phyloP scores from a whole-genome alignment of 768 basidiomycete genomes.

The Boletales sp. region DNA sequence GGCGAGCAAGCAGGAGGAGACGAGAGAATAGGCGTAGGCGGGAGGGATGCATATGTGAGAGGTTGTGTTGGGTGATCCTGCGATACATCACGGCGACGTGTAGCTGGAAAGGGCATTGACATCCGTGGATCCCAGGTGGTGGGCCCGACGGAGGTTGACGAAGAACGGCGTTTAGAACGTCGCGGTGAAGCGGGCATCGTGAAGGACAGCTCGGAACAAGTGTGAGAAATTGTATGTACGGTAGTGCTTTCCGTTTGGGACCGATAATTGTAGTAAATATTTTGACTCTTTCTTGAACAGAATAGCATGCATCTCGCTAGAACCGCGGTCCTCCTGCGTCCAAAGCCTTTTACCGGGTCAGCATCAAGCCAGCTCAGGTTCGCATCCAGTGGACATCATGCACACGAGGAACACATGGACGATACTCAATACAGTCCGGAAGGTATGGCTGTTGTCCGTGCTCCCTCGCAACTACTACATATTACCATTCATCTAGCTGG shows the following conservation, averaged over 20 bases:
- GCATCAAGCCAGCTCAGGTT: slow-evolving; percentile 38
- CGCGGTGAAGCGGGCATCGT: slow-evolving; percentile 32
- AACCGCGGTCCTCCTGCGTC: slow-evolving; percentile 34
- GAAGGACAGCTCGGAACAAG: not conserved
- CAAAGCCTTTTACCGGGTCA: slow-evolving; percentile 26
- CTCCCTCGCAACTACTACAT: slow-evolving; percentile 1
- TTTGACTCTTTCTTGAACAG: not conserved
- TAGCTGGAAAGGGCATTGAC: slow-evolving; percentile 7
- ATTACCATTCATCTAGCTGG: slow-evolving; percentile 30
- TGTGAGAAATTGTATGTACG: slow-evolving; percentile 16
- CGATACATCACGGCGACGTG: slow-evolving; percentile 13
- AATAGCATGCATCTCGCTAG: slow-evolving; percentile 33
- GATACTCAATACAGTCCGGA: slow-evolving; percentile 51
- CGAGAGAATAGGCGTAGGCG: slow-evolving; percentile 63
- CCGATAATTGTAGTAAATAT: not conserved
- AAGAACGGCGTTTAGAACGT: slow-evolving; percentile 32
- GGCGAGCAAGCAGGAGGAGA: slow-evolving; percentile 36
- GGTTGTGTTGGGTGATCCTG: slow-evolving; percentile 28
- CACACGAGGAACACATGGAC: slow-evolving; percentile 38
- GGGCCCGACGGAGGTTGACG: slow-evolving; percentile 24
- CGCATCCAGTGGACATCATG: slow-evolving; percentile 40
- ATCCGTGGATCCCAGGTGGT: slow-evolving; percentile 21
- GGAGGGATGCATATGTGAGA: slow-evolving; percentile 67
- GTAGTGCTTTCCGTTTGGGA: not conserved
- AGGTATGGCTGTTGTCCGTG: slow-evolving; percentile 41